A percentile compares a stretch with the other conserved stretches of the same genome.
These are phyloP conservation scores for Ganoderma multipileum DNA, from an alignment of 1,284 basidiomycete species.

Conservation along the genomic window DNA sequence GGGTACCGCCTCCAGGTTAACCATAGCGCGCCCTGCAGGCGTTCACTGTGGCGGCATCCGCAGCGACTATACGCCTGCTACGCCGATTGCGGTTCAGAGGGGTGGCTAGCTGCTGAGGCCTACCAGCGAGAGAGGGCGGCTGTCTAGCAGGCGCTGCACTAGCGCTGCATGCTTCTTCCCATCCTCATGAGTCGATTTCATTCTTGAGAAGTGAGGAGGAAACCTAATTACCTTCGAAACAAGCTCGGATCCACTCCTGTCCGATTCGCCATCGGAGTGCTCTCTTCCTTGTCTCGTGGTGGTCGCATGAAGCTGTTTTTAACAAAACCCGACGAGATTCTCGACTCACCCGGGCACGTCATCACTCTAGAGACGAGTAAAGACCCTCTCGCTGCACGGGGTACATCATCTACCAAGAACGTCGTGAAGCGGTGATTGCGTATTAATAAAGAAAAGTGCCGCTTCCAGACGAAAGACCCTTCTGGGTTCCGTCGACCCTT, in stretches of 20 bases:
- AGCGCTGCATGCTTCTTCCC: conserved; percentile 1
- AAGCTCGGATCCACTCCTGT: background rate
- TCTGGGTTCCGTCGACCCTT: background rate
- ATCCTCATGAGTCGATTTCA: conserved; percentile 1
- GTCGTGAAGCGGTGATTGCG: background rate
- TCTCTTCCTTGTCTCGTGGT: background rate
- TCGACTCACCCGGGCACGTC: background rate
- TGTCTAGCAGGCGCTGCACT: background rate
- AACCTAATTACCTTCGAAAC: background rate
- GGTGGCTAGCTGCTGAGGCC: background rate
- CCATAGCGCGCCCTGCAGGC: background rate
- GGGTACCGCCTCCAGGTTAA: background rate
- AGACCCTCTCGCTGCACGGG: background rate
- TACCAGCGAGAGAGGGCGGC: background rate
- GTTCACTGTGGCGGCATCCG: background rate
- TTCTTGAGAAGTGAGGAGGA: background rate
- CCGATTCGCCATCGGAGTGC: background rate
- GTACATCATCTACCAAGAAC: background rate
- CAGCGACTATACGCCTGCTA: background rate
- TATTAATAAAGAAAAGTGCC: background rate
- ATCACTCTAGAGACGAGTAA: background rate
- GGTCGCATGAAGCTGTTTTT: background rate
- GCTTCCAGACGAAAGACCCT: conserved; percentile 3
- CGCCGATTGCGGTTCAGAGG: background rate
- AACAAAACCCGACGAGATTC: background rate